Conservation (phyloP, 306 rosid species). For the Leucaena leucocephala region DNA sequence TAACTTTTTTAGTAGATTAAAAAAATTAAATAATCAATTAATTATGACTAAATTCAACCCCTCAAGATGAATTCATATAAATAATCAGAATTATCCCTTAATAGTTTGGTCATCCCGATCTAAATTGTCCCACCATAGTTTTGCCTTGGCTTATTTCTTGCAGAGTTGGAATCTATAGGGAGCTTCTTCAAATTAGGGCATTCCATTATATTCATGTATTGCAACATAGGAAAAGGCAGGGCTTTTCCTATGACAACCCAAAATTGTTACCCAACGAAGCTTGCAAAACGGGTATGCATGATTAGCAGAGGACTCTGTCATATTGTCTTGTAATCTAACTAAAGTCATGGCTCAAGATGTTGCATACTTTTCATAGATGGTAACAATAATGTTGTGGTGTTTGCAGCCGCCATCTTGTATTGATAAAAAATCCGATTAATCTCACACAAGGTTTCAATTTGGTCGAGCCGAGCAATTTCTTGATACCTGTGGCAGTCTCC, state of each 20-base stretch:
- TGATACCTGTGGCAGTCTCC: conserved; percentile 6
- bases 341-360: background rate
- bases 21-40: too few species aligned
- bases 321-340: conserved; percentile 6
- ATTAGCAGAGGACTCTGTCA: background rate
- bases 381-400: background rate
- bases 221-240: conserved; percentile 21
- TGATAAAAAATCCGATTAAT: background rate
- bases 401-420: background rate
- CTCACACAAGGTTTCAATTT: conserved; percentile 2
- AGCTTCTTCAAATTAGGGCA: conserved; percentile 18
- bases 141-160: background rate
- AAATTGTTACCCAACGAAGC: background rate
- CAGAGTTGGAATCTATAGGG: conserved; percentile 29
- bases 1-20: too few species aligned
- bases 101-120: background rate
- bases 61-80: too few species aligned
- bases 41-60: too few species aligned
- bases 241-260: background rate
- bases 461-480: background rate
- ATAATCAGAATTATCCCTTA: background rate
- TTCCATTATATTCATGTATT: background rate
- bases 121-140: background rate
- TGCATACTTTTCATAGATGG: background rate
- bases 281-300: background rate